Base-by-base conservation (phyloP, 176 grass and related monocot genomes). In the Calamus simplicifolius region DNA sequence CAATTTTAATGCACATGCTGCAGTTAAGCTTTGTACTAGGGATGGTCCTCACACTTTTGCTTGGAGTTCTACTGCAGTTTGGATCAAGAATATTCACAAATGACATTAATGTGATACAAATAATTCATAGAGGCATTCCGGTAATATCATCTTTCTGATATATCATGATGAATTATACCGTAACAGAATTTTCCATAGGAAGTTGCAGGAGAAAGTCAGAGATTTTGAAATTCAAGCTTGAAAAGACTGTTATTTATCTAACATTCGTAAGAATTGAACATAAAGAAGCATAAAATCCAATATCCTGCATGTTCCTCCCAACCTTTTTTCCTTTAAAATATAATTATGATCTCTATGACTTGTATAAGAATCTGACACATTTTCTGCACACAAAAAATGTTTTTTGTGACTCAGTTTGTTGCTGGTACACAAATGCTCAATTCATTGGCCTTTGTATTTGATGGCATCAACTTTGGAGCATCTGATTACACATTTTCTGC, bases 401-500 rank as follows among this genome's bases (percentile, higher is more conserved):
- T 77, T 17, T 50, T 30, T 30, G 14, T 27, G 25, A 16, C 19
- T 74, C 63, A 96, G 91, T 92, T 98, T 49, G 84, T 98, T 2
- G 94, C 88, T 13, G 76, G 88, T 49, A 98, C 94, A 4, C 94
- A 93, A 69, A 77, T 76, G 58, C 73, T 98, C 58, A 98, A 98
- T 52, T 72, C 94, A 6, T 63, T 98, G 53, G 94, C 94, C 14
- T 98, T 98, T 56, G 94, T 98, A n/a, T 98, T 98, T 55, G 94
- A 98, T 48, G 94, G 94, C 58, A 84, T 98, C 69, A 98, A 98
- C 70, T 98, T 92, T 54, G 93, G 93, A 59, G 87, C 87, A 8
- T 89, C 84, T 54, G 93, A 98, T 58, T 98, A 92, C 72, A 77
- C 79, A 14, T 98, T 72, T 71, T 64, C 94, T 68, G 94, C 94